These are phyloP conservation scores for Mycotypha africana DNA, from an alignment of 371 early-diverging fungal species.

Conservation along the genomic window DNA sequence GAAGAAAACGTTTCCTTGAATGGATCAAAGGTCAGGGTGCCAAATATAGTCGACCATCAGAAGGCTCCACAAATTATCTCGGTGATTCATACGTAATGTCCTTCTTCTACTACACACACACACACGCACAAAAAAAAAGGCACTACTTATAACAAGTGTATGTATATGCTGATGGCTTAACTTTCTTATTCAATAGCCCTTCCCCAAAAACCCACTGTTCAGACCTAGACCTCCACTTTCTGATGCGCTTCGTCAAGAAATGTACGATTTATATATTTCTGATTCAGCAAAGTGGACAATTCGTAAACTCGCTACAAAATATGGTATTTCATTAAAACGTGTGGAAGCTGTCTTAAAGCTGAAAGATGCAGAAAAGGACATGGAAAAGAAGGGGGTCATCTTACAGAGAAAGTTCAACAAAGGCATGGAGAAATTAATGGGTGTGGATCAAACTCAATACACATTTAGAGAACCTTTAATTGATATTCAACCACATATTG, in stretches of 20 bases:
- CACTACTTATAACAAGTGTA: too few relatives aligned
- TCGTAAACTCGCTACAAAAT: conserved; percentile 68
- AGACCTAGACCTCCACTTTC: conserved; percentile 75
- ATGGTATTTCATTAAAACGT: conserved; percentile 76
- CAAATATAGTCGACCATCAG: conserved; percentile 30
- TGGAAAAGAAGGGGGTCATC: conserved; percentile 51
- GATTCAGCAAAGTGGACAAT: conserved; percentile 66
- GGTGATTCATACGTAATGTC: conserved; percentile 16
- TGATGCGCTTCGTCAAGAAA: conserved; percentile 63
- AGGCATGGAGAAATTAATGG: conserved; percentile 85
- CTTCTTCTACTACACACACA: too few relatives aligned
- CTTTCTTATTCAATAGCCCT: conserved; percentile 54
- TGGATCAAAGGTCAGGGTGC: conserved; percentile 35
- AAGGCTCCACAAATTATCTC: conserved; percentile 45
- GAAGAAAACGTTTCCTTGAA: conserved; percentile 39
- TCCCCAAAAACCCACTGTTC: conserved; percentile 88
- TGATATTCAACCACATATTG: conserved; percentile 57
- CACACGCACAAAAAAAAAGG: too few relatives aligned
- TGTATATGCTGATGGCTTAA: too few relatives aligned
- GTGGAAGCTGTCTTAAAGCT: conserved; percentile 87
- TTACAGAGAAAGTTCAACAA: conserved; percentile 60
- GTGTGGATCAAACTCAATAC: conserved; percentile 38
- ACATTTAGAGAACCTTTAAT: conserved; percentile 55
- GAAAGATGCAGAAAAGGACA: conserved; percentile 72
- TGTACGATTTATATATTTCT: conserved; percentile 61